Evolutionary conservation across 2,329 filamentous ascomycete species (phyloP), one percentile per base, ranked within the genome.

Genomic region (Pseudogymnoascus sp.): DNA sequence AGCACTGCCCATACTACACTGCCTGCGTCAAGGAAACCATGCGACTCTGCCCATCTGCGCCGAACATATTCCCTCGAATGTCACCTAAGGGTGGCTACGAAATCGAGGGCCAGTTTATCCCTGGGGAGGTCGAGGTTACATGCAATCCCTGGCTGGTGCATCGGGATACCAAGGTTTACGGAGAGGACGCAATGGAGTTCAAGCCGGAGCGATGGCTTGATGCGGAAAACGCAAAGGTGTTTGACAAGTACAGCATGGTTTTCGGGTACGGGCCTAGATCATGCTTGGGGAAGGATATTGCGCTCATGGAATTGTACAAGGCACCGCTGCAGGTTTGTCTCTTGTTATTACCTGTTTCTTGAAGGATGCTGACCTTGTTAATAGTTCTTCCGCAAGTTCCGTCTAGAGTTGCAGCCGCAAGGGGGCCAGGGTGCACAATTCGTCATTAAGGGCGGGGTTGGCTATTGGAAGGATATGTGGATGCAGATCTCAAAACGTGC

Each of bases 271-370:
- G 81, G 0, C 69, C 78, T 0, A 71, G 79, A 10, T 72, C 77
- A 11, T 83, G 80, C 63, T 67, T 83, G 46, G 81, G 81, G 0
- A 77, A 75, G 64, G 76, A 80, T 46, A 79, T 83, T 64, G 81
- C 80, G 1, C 75, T 78, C 68, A 80, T 83, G 78, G 81, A 83
- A 71, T 67, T 83, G 61, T 81, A 76, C 69, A 82, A 83, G 73
- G 75, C 68, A 2, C 72, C 76, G 2, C 62, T 76, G 60, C 72
- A 64, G 31, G 67, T 69, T 26, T 62, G 62, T 56, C 29, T 19
- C 46, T 31, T 29, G 26, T 9, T 17, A 31, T n/a, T 17, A 31
- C 26, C 46, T 15, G n/a, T 17, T 1, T 2, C n/a, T 35, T 50
- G 17, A 9, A 29, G 9, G n/a, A 23, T 19, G n/a, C 46, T 53